Percentiles rank a stretch among this genome's conserved stretches.
phyloP scores from a whole-genome alignment of 1,284 basidiomycete species.

The Trametes versicolor region DNA sequence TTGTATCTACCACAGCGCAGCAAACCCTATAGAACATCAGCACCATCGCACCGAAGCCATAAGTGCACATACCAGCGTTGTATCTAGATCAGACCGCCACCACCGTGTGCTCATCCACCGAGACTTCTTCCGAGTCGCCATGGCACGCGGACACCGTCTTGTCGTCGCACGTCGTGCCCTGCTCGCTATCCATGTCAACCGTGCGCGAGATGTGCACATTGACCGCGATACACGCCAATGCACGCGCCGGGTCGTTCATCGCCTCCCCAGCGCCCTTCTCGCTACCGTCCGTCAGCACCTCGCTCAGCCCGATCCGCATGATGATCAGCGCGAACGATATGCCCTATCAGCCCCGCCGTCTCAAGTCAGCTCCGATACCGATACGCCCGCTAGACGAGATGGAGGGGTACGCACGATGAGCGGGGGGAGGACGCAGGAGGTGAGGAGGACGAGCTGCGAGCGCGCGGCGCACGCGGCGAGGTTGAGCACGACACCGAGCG shows the following conservation, averaged over 20 bases:
- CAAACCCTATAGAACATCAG: no score
- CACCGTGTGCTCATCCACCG: no score
- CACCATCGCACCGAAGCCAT: no score
- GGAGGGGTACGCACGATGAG: not conserved
- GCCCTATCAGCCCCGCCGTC: not conserved
- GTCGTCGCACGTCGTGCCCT: not conserved
- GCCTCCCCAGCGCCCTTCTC: not conserved
- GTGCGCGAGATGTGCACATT: constrained; percentile 1
- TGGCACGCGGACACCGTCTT: constrained; percentile 1
- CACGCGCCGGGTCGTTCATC: not conserved
- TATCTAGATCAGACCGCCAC: not conserved
- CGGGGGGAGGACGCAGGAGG: not conserved
- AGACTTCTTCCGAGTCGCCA: not conserved
- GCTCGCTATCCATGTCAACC: not conserved
- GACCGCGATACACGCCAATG: not conserved
- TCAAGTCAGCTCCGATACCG: not conserved
- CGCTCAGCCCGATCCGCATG: constrained; percentile 9
- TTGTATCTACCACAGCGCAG: no score
- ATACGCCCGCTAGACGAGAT: not conserved
- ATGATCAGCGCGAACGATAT: constrained; percentile 19
- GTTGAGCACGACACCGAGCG: not conserved
- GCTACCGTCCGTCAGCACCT: not conserved
- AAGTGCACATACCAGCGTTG: not conserved
- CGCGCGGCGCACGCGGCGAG: not conserved
- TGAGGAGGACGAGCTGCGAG: not conserved